These are phyloP conservation scores for Talaromyces sp. DNA, from an alignment of 2,329 filamentous ascomycete species.

Conservation along the genomic window DNA sequence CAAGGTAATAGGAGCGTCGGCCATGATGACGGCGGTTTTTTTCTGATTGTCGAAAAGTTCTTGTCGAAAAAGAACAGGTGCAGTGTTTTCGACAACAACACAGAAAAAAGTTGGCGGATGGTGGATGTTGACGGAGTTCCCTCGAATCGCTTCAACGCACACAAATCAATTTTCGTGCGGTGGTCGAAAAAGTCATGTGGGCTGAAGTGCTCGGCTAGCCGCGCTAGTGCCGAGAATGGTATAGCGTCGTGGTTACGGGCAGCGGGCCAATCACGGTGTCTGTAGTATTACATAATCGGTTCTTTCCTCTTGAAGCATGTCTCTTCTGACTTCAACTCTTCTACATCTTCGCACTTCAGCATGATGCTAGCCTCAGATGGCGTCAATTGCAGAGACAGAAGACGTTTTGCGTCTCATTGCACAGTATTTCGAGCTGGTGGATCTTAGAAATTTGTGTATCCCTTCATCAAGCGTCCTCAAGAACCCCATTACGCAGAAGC, in stretches of 20 bases:
- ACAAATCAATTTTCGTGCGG: conserved; percentile 33
- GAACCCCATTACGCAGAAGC: conserved; percentile 57
- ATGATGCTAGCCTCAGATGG: neutral
- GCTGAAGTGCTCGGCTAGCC: conserved; percentile 34
- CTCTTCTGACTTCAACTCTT: neutral
- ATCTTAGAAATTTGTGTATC: conserved; percentile 57
- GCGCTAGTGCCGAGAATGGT: conserved; percentile 25
- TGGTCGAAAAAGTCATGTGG: conserved; percentile 28
- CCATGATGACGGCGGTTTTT: conserved; percentile 64
- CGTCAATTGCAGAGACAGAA: neutral
- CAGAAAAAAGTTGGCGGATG: conserved; percentile 21
- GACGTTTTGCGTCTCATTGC: conserved; percentile 35
- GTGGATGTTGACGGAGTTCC: conserved; percentile 19
- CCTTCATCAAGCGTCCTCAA: conserved; percentile 58
- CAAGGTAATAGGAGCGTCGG: conserved; percentile 72
- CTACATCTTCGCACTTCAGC: neutral
- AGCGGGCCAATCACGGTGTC: neutral
- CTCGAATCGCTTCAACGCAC: conserved; percentile 10
- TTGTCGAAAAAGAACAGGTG: conserved; percentile 14
- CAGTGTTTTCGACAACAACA: neutral
- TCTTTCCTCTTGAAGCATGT: neutral
- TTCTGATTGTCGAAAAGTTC: conserved; percentile 11
- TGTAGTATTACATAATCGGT: neutral
- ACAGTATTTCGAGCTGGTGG: conserved; percentile 76
- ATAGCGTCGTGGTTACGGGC: neutral